Evolutionary conservation across 805 yeast genomes (phyloP), one percentile per base, ranked within the genome.

Genomic region (Candida ovalis): DNA sequence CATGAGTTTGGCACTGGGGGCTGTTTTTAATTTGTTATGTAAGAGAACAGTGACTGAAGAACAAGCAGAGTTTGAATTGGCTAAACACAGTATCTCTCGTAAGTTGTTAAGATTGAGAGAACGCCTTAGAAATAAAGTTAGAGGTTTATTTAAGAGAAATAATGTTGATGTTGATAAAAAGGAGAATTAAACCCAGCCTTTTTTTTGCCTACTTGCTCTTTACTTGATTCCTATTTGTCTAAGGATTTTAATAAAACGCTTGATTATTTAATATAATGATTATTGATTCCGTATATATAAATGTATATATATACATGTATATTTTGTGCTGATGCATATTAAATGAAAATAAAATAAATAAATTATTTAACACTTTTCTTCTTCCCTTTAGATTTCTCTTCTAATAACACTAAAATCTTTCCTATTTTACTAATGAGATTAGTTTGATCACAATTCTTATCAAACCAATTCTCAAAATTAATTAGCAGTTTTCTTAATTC

Each of bases 1-100:
- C 6, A 86, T 94, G 88, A 89, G 98, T 0, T 71, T 94, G 49
- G 84, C 92, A 0, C 92, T 91, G 69, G 98, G 98, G 8, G 81
- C 92, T 0, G 61, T 91, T 1, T 90, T 83, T 70, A 91, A 92
- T 60, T 70, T 90, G 45, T 62, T 94, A 40, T 81, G 84, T 7
- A 88, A 90, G 59, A 75, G 81, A 58, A 78, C 87, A 10, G 82
- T 90, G 0, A 80, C 92, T 0, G 89, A 85, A 54, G 88, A 83
- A 49, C 91, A 87, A 48, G 77, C 80, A 3, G 84, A 79, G 38
- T 52, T 48, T 10, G 38, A 53, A 3, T 50, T 53, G 22, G 38
- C 48, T 4, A 48, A 56, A 40, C 47, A 33, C 25, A 24, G 48
- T 33, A 12, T 44, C 7, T 3, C 25, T 8, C 13, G 22, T 4